phyloP scores from a whole-genome alignment of 1,139 yeast genomes.

The Hanseniaspora gamundiae region DNA sequence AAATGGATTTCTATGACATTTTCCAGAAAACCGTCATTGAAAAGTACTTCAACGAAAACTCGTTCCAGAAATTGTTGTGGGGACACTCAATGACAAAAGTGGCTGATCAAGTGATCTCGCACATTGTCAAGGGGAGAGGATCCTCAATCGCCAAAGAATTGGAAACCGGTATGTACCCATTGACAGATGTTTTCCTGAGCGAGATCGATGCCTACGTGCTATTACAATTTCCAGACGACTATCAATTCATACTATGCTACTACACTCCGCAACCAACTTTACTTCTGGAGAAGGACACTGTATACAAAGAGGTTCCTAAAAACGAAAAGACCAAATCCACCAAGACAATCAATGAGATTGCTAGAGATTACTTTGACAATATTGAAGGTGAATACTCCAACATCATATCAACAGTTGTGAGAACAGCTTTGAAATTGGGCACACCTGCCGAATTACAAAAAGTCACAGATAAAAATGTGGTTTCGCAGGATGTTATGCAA shows the following conservation, averaged over 20 bases:
- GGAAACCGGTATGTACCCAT: slow-evolving; percentile 50
- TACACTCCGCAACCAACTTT: slow-evolving; percentile 13
- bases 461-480: slow-evolving; percentile 7
- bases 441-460: slow-evolving; percentile 28
- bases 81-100: slow-evolving; percentile 76
- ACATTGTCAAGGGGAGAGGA: slow-evolving; percentile 89
- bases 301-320: not conserved
- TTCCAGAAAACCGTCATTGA: slow-evolving; percentile 39
- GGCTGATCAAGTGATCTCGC: slow-evolving; percentile 66
- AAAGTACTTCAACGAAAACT: slow-evolving; percentile 17
- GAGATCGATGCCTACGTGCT: slow-evolving; percentile 49
- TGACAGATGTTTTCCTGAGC: slow-evolving; percentile 57
- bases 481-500: slow-evolving; percentile 6
- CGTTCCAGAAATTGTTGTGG: slow-evolving; percentile 46
- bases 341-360: slow-evolving; percentile 70
- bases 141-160: slow-evolving; percentile 43
- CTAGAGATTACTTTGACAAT: slow-evolving; percentile 57
- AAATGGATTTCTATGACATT: slow-evolving; percentile 46
- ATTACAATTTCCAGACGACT: slow-evolving; percentile 24
- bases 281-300: slow-evolving; percentile 10
- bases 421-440: slow-evolving; percentile 72
- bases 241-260: slow-evolving; percentile 10
- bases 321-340: slow-evolving; percentile 25
- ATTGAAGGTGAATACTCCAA: slow-evolving; percentile 81
- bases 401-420: slow-evolving; percentile 85